phyloP scores from a whole-genome alignment of 345 rosid genomes.

The Mallotus nudiflorus region DNA sequence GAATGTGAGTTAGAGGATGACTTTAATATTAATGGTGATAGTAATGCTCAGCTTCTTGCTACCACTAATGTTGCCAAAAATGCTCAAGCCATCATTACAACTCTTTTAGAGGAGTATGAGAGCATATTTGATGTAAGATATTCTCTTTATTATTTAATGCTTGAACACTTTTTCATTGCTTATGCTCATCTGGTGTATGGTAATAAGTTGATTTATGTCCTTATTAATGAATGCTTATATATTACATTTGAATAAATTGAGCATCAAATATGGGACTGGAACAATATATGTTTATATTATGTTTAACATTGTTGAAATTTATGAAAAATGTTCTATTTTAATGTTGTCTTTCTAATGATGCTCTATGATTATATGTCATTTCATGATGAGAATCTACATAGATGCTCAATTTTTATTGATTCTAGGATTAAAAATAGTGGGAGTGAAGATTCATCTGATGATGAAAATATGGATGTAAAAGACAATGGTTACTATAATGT shows the following conservation, averaged over 20 bases:
- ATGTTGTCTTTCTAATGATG: background rate
- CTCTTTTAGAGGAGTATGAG: slow-evolving; percentile 85
- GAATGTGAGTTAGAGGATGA: slow-evolving; percentile 96
- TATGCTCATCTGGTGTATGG: background rate
- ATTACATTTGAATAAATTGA: background rate
- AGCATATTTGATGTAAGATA: slow-evolving; percentile 85
- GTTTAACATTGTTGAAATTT: background rate
- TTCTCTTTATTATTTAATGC: slow-evolving; percentile 16
- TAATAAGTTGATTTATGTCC: background rate
- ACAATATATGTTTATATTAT: background rate
- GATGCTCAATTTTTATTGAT: slow-evolving; percentile 91
- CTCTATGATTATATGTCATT: slow-evolving; percentile 23
- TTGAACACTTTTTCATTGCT: slow-evolving; percentile 4
- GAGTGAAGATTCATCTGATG: slow-evolving; percentile 88
- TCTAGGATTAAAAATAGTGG: slow-evolving; percentile 86
- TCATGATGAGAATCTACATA: slow-evolving; percentile 92
- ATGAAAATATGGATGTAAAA: slow-evolving; percentile 72
- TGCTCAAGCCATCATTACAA: slow-evolving; percentile 84
- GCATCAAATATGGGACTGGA: background rate
- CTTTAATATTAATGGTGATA: slow-evolving; percentile 77
- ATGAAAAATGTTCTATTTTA: background rate
- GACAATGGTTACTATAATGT: slow-evolving; percentile 80
- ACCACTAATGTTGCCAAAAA: slow-evolving; percentile 98
- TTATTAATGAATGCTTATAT: background rate
- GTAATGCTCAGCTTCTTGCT: slow-evolving; percentile 98